These are phyloP conservation scores for Polychytrium aggregatum DNA, from an alignment of 192 early-diverging fungal species.

Conservation along the genomic window DNA sequence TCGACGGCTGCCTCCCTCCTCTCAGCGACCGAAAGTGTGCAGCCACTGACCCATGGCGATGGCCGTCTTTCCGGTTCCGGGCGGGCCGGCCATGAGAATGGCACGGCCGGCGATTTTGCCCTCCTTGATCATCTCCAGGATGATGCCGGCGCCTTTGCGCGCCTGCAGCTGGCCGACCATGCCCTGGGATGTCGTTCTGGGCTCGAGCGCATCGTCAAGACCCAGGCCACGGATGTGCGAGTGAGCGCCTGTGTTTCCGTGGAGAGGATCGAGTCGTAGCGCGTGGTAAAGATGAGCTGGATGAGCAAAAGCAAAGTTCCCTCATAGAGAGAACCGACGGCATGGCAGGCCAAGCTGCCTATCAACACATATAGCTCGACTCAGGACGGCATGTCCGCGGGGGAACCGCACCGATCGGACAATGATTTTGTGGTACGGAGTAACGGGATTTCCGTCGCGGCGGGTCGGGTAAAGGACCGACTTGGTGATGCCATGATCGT, in stretches of 20 bases:
- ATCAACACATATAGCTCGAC: no score
- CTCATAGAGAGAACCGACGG: background rate
- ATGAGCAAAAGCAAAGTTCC: background rate
- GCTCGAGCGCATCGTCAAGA: slow-evolving; percentile 87
- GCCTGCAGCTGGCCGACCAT: slow-evolving; percentile 97
- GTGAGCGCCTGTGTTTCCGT: slow-evolving; percentile 77
- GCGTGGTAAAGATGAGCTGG: no score
- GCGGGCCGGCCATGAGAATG: slow-evolving; percentile 96
- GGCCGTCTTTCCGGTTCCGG: slow-evolving; percentile 97
- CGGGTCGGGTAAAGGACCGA: no score
- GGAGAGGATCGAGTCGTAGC: no score
- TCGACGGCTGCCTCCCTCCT: background rate
- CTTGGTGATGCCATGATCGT: no score
- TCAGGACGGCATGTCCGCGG: no score
- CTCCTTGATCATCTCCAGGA: slow-evolving; percentile 93
- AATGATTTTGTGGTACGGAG: no score
- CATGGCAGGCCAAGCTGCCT: background rate
- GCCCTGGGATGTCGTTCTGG: slow-evolving; percentile 74
- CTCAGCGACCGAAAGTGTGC: background rate
- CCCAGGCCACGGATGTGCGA: slow-evolving; percentile 97
- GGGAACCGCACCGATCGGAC: no score
- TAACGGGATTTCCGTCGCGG: no score
- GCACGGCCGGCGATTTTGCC: slow-evolving; percentile 96
- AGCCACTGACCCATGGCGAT: slow-evolving; percentile 89
- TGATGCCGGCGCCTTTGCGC: slow-evolving; percentile 91